phyloP scores from a whole-genome alignment of 2,329 filamentous ascomycete species.

The Cladosporium halotolerans region DNA sequence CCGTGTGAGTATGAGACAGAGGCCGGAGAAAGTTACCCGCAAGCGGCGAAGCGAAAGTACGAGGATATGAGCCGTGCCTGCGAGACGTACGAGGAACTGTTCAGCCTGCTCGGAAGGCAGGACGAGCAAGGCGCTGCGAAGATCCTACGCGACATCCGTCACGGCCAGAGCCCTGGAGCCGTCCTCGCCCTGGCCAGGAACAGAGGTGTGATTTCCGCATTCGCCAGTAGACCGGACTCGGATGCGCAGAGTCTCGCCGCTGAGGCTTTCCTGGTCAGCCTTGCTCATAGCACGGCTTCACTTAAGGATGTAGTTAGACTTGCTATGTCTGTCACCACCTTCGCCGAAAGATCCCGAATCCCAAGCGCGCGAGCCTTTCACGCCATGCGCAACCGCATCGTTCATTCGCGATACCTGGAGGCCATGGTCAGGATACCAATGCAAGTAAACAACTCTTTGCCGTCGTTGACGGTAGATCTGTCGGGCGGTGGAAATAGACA shows the following conservation, averaged over 20 bases:
- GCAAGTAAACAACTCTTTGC: background rate
- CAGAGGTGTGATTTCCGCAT: background rate
- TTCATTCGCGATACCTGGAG: background rate
- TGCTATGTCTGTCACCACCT: background rate
- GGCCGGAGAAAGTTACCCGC: constrained; percentile 6
- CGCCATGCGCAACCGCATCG: background rate
- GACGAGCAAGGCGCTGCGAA: background rate
- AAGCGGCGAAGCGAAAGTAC: constrained; percentile 12
- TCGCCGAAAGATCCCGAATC: background rate
- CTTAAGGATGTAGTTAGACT: constrained; percentile 9
- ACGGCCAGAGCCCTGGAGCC: background rate
- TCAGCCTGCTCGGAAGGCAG: background rate
- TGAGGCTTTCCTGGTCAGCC: constrained; percentile 1
- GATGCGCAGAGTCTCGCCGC: background rate
- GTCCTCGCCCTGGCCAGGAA: background rate
- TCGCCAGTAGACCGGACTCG: background rate
- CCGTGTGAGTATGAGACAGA: constrained; percentile 7
- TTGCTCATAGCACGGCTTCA: constrained; percentile 13
- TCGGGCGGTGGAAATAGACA: background rate
- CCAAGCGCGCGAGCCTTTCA: background rate
- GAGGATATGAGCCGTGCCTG: background rate
- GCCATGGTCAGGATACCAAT: background rate
- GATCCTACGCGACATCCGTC: background rate
- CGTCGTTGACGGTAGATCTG: background rate
- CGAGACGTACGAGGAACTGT: background rate